Conservation (phyloP, 225 moss, liverwort and hornwort species). For the Straminergon stramineum region DNA sequence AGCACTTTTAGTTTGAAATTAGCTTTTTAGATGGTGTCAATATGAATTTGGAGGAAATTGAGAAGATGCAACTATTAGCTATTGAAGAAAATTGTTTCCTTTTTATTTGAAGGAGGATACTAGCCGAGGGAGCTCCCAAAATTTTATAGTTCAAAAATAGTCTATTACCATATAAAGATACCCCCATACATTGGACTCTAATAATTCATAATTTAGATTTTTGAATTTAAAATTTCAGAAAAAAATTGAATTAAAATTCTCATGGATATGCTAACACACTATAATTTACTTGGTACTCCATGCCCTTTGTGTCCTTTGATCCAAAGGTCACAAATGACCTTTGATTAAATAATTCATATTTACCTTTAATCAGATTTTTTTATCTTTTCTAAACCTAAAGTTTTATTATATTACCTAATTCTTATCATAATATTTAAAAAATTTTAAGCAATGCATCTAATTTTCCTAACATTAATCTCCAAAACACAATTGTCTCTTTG, state of each 20-base stretch:
- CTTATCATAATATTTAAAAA: too few species aligned
- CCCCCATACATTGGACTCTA: not conserved
- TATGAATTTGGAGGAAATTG: not conserved
- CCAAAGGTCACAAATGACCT: not conserved
- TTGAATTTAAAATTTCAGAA: not conserved
- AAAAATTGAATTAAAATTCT: not conserved
- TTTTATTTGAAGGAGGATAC: not conserved
- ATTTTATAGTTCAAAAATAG: not conserved
- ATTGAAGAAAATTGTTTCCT: not conserved
- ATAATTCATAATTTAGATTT: not conserved
- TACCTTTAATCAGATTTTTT: not conserved
- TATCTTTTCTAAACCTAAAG: accelerated
- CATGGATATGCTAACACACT: accelerated
- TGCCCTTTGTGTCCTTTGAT: not conserved
- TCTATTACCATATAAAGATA: not conserved
- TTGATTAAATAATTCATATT: not conserved
- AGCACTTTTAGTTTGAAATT: not conserved
- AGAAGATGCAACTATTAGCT: not conserved
- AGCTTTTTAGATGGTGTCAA: too few species aligned
- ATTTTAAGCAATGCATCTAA: not conserved
- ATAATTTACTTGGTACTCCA: accelerated
- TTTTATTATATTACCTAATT: not conserved
- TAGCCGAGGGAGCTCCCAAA: accelerated
- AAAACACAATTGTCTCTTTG: too few species aligned
- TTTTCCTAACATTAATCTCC: too few species aligned